These are phyloP conservation scores for Bruguiera parviflora DNA, from an alignment of 345 rosid genomes.

Conservation along the genomic window DNA sequence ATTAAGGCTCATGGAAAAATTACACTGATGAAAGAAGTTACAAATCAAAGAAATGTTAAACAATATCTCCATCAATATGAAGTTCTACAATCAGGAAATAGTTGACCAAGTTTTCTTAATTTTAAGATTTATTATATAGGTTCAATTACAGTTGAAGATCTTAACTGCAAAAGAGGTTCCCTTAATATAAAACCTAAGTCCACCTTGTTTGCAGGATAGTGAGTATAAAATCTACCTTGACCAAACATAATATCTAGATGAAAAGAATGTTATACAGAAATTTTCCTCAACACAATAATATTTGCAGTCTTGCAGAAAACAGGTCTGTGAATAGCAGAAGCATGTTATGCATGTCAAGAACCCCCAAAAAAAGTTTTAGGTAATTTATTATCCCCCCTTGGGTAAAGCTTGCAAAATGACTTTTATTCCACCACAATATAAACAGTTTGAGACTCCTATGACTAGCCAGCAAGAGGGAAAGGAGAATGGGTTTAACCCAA, in stretches of 20 bases:
- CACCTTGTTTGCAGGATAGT: neutral
- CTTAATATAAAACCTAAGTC: neutral
- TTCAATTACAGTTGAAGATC: neutral
- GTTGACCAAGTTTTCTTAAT: neutral
- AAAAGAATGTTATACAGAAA: neutral
- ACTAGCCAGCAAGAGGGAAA: neutral
- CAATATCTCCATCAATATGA: neutral
- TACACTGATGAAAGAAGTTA: neutral
- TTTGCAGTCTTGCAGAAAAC: neutral
- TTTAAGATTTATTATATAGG: neutral
- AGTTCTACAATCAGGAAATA: neutral
- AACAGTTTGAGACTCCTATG: neutral
- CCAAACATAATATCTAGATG: neutral
- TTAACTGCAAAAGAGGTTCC: neutral
- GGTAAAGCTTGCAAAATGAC: neutral
- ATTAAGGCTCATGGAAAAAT: neutral
- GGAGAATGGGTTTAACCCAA: neutral
- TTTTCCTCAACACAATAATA: neutral
- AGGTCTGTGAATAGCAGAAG: neutral
- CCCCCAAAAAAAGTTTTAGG: too few relatives aligned
- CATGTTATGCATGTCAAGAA: neutral
- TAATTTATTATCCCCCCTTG: too few relatives aligned
- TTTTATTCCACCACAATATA: neutral
- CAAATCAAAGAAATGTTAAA: neutral
- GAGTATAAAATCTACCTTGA: neutral